Evolutionary conservation across 805 yeast species (phyloP), one percentile per base, ranked within the genome.

Genomic region (Myxozyma melibiosi): DNA sequence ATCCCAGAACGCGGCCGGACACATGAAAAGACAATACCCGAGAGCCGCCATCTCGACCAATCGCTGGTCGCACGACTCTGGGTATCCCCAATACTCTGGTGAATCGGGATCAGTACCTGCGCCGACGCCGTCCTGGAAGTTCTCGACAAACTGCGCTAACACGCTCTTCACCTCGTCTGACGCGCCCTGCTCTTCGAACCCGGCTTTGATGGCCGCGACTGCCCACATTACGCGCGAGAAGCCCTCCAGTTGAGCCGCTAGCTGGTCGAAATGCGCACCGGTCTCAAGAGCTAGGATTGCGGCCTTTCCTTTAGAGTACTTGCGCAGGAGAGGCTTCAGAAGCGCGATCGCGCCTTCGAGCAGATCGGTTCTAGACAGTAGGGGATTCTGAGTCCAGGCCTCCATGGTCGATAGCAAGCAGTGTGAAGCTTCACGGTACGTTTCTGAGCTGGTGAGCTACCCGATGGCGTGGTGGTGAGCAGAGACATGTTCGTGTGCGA

Each of bases 171-270:
- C 43, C 18, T 43, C 40, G 3, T 39, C 37, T 7, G 42, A 30
- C 37, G 65, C 39, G 20, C 59, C 69, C 67, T 67, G 62, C 40
- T 70, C 61, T 16, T 65, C 61, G 58, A 67, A 68, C 5, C 72
- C 71, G 4, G 54, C 51, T 24, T 44, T 67, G 28, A 56, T 61
- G 2, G 73, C 70, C 2, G 67, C 72, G 28, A 69, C 55, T 16
- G 72, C 73, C 72, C 72, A 71, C 53, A 71, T 51, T 0, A 71
- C 68, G 25, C 74, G 54, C 4, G 71, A 64, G 39, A 66, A 70
- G 1, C 73, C 73, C 53, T 70, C 73, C 8, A 70, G 57, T 16
- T 63, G 62, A 3, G 69, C 66, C 9, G 71, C 70, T 9, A 51
- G 57, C 11, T 47, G 51, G 33, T 65, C 63, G 51, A 68, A 70